Evolutionary conservation across 2,329 filamentous ascomycete species (phyloP).

Genomic region (Phialocephala sp.): DNA sequence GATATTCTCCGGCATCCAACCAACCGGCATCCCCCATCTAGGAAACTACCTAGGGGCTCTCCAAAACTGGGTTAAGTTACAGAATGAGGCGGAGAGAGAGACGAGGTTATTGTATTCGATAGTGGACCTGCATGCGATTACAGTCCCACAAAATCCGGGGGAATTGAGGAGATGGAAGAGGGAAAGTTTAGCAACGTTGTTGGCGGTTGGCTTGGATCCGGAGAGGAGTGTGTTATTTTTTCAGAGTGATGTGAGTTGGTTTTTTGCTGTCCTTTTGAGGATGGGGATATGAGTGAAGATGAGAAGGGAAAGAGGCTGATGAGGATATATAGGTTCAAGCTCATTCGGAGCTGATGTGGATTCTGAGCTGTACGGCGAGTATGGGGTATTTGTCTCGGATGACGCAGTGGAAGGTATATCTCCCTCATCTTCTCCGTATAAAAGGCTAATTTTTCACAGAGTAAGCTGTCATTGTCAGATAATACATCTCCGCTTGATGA

Average conservation of each 20-base stretch:
- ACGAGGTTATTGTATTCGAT: slow-evolving; percentile 81
- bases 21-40: slow-evolving; percentile 90
- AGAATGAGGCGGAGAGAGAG: slow-evolving; percentile 62
- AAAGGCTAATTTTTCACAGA: slow-evolving; percentile 41
- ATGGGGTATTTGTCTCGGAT: slow-evolving; percentile 96
- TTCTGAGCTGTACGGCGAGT: slow-evolving; percentile 87
- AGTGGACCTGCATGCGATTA: slow-evolving; percentile 94
- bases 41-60: slow-evolving; percentile 95
- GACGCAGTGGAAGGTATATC: slow-evolving; percentile 94
- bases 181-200: slow-evolving; percentile 77
- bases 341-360: slow-evolving; percentile 96
- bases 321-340: slow-evolving; percentile 62
- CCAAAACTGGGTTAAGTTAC: slow-evolving; percentile 82
- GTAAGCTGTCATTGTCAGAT: slow-evolving; percentile 70
- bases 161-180: slow-evolving; percentile 68
- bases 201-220: slow-evolving; percentile 85
- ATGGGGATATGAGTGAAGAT: no score
- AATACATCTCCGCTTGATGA: slow-evolving; percentile 63
- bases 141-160: slow-evolving; percentile 69
- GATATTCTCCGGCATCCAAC: slow-evolving; percentile 96
- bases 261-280: background rate
- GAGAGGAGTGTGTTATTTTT: slow-evolving; percentile 80
- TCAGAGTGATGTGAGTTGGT: slow-evolving; percentile 68
- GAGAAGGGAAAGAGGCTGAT: background rate
- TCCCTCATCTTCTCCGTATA: background rate